Evolutionary conservation across 331 rosid genomes (phyloP).

Genomic region (Quercus lobata): DNA sequence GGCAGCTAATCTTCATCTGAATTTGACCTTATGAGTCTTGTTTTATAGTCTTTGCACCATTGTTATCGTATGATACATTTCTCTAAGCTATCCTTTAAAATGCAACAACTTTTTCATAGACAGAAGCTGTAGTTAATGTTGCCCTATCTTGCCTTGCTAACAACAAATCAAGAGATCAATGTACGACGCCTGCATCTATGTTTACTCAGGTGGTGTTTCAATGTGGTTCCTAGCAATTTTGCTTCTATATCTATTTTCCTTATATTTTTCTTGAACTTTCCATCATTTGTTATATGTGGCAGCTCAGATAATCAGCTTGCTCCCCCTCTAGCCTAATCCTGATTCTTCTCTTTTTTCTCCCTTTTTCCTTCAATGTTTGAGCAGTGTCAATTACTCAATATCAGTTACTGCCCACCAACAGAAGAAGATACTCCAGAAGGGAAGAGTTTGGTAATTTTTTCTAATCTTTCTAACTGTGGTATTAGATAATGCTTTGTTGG

Average conservation of each 20-base stretch:
- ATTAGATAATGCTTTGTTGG: not conserved
- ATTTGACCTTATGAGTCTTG: not conserved
- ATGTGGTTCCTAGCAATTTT: slow-evolving; percentile 8
- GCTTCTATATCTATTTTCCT: not conserved
- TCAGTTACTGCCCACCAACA: slow-evolving; percentile 90
- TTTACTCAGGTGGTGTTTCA: slow-evolving; percentile 59
- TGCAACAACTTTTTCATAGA: slow-evolving; percentile 35
- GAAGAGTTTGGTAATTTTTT: slow-evolving; percentile 71
- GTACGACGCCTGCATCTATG: slow-evolving; percentile 22
- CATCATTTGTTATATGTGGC: not conserved
- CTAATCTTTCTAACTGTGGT: not conserved
- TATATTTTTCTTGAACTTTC: not conserved
- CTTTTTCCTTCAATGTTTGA: not conserved
- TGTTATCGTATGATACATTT: not conserved
- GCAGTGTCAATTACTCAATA: slow-evolving; percentile 85
- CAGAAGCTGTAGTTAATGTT: slow-evolving; percentile 68
- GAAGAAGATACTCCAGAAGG: slow-evolving; percentile 50
- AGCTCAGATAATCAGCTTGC: slow-evolving; percentile 6
- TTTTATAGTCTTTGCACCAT: not conserved
- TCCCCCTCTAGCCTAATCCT: not conserved
- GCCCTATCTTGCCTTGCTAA: slow-evolving; percentile 59
- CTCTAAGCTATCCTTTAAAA: not conserved
- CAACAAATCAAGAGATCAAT: slow-evolving; percentile 35
- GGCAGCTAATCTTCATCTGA: not conserved
- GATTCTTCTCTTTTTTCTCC: not conserved